Conservation (phyloP, 768 basidiomycete genomes). For the Coprinopsis sp. region DNA sequence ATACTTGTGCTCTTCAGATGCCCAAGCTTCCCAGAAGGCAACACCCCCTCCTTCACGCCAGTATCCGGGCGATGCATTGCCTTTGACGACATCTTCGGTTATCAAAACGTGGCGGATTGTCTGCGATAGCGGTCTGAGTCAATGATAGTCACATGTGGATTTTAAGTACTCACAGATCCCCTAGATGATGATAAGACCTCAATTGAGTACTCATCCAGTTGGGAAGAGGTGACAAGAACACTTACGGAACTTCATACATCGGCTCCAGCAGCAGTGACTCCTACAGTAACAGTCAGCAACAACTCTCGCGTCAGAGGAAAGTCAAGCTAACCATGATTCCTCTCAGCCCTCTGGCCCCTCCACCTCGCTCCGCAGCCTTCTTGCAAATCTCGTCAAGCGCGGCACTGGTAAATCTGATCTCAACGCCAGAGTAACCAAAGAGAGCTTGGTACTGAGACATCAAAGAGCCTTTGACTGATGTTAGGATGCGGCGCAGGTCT, state of each 20-base stretch:
- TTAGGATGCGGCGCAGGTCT: constrained; percentile 86
- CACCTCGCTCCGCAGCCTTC: constrained; percentile 75
- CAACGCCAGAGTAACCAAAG: constrained; percentile 79
- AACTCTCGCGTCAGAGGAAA: not conserved
- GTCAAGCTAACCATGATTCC: constrained; percentile 69
- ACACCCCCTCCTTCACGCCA: constrained; percentile 67
- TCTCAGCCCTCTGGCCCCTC: constrained; percentile 85
- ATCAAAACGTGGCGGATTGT: constrained; percentile 81
- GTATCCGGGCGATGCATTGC: constrained; percentile 60
- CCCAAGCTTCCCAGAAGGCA: constrained; percentile 75
- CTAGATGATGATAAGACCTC: constrained; percentile 26
- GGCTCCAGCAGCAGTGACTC: constrained; percentile 79
- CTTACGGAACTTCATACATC: constrained; percentile 92
- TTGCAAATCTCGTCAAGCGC: constrained; percentile 80
- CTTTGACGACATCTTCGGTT: constrained; percentile 63
- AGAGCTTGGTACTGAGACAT: constrained; percentile 85
- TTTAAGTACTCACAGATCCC: constrained; percentile 52
- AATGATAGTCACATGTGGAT: not conserved
- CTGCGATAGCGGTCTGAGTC: constrained; percentile 29
- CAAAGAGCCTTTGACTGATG: constrained; percentile 88
- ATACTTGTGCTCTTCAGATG: constrained; percentile 52
- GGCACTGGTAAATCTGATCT: constrained; percentile 78
- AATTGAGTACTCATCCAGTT: not conserved
- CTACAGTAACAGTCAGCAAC: constrained; percentile 31
- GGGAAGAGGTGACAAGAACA: constrained; percentile 16